Base-by-base conservation (phyloP, 306 rosid species). In the Vachellia collinsii region DNA sequence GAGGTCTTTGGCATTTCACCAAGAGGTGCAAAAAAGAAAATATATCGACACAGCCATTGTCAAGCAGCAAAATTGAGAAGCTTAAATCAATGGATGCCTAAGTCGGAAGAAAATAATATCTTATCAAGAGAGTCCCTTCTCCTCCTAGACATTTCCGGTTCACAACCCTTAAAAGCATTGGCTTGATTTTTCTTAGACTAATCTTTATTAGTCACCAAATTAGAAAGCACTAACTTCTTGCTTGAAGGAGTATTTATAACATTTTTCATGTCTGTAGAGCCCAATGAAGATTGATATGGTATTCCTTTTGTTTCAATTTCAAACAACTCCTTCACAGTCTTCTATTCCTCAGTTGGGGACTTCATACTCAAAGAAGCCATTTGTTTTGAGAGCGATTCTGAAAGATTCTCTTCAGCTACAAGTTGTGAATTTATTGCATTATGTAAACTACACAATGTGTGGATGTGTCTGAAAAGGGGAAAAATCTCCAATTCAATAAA, bases 101-200 rank as follows among this genome's bases (percentile, higher is more conserved):
- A 38, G 38, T 29, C 66, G 53, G 23, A 50, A 65, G 75, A 51
- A 71, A 83, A 70, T 79, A 70, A 76, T 94, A 94, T 97, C 93
- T 78, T 90, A 85, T 94, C 97, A 80, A 94, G 92, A 61, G 97
- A 92, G 81, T 91, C 98, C 88, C 97, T 91, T 75, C 97, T 92
- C 88, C 98, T 91, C 88, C 97, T 88, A 22, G 93, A 87, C 29
- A 85, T 88, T 84, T 92, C 98, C 48, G 88, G 87, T 80, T 91
- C 97, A 75, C 77, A 83, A 79, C 81, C 86, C 82, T 90, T 94
- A 72, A 77, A n/a, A 47, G 85, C 86, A 83, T 89, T 88, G 43
- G 58, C 67, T 56, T 80, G 85, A 72, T 76, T 78, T 84, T 92
- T 87, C 82, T 82, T 70, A 11, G 83, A 85, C 59, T 64, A 76